Base-by-base conservation (phyloP, 2,329 filamentous ascomycete species). In the Mariannaea sp. region DNA sequence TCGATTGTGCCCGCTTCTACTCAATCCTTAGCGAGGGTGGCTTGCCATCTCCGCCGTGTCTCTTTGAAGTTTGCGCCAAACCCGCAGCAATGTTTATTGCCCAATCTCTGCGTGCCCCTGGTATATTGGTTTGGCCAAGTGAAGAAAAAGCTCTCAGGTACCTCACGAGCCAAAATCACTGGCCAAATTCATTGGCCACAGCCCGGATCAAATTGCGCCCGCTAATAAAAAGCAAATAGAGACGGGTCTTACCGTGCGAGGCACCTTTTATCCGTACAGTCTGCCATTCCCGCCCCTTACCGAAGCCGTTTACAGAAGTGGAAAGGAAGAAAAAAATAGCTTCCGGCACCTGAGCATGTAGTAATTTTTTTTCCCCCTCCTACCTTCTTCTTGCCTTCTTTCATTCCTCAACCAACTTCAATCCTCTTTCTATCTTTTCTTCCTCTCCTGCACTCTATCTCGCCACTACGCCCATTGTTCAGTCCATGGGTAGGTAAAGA, bases 401-500 rank as follows among this genome's bases (percentile, higher is more conserved):
- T 35, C 64, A 56, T 49, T 50, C 53, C 54, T 55, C 42, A 29
- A 52, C 46, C 29, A 41, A 20, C 45, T 24, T 36, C 43, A 24
- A 39, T 16, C 26, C 33, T 32, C 27, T 39, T 20, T 29, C 17
- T 35, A 39, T 46, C 30, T 40, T 36, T 44, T 46, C 30, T 40
- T 36, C 49, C 49, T 52, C 49, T 56, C 41, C 49, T 60, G 61
- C 61, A 63, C 56, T 38, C 55, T 60, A 57, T 55, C 56, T 63
- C 59, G 53, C 64, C 49, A 57, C 56, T 60, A 62, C 57, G n/a
- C 59, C 54, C 49, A 40, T 41, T 36, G 47, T 46, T 56, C 55
- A 42, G 43, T 66, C 47, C 50, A 67, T 65, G 65, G 62, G 60
- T 67, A 57, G 58, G 57, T 52, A 68, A 73, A 67, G 62, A 86